Conservation (phyloP, 169 alveolate genomes). For the Theileria sp. region DNA sequence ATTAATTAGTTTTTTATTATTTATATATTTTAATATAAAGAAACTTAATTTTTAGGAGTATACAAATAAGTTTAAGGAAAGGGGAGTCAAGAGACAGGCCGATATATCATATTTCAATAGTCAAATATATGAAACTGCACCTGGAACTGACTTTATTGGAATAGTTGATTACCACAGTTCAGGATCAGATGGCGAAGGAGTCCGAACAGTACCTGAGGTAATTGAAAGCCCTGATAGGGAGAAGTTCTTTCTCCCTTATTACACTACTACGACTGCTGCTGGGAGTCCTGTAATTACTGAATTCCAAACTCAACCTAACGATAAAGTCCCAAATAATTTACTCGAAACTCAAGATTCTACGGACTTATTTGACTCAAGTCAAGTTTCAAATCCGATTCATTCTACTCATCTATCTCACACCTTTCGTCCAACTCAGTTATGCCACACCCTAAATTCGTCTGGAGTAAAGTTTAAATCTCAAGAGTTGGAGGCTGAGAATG, state of each 20-base stretch:
- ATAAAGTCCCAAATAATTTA: background rate
- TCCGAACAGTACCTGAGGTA: background rate
- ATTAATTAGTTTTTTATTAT: too few species aligned
- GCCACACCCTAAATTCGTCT: background rate
- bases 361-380: background rate
- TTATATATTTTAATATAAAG: too few species aligned
- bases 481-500: background rate
- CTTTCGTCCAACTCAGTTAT: background rate
- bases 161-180: background rate
- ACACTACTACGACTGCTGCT: background rate
- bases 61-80: conserved; percentile 7
- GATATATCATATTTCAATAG: conserved; percentile 32
- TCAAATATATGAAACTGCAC: conserved; percentile 21
- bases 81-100: conserved; percentile 39
- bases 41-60: background rate
- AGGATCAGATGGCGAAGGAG: background rate
- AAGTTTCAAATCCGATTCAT: background rate
- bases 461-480: background rate
- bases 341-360: background rate
- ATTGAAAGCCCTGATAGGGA: background rate
- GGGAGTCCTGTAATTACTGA: background rate
- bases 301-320: background rate
- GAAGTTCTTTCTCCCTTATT: background rate
- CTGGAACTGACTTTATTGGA: background rate
- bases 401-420: background rate